Evolutionary conservation across 805 yeast species (phyloP).

Genomic region (Saccharomycopsis malanga): DNA sequence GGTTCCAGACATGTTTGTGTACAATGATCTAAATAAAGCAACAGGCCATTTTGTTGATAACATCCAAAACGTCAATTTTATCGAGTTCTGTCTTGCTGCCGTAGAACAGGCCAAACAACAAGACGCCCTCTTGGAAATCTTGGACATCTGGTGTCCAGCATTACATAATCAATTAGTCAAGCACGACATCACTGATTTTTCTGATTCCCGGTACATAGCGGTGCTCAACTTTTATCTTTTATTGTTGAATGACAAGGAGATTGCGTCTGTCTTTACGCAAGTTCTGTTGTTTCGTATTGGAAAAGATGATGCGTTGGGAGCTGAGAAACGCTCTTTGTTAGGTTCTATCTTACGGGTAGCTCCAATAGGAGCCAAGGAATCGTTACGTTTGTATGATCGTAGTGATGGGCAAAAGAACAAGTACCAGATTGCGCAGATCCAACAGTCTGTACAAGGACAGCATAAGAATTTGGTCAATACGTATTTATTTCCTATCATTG

Average conservation of each 20-base stretch:
- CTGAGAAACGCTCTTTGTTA: slow-evolving; percentile 56
- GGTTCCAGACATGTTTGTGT: slow-evolving; percentile 45
- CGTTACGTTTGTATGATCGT: slow-evolving; percentile 37
- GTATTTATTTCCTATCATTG: slow-evolving; percentile 54
- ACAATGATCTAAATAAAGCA: slow-evolving; percentile 22
- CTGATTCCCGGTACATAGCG: slow-evolving; percentile 45
- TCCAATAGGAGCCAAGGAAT: slow-evolving; percentile 52
- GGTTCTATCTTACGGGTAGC: slow-evolving; percentile 76
- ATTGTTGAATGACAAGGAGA: slow-evolving; percentile 50
- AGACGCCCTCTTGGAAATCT: slow-evolving; percentile 39
- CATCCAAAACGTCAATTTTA: slow-evolving; percentile 26
- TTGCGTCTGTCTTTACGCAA: slow-evolving; percentile 53
- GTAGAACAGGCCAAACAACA: slow-evolving; percentile 56
- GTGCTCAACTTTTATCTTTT: slow-evolving; percentile 50
- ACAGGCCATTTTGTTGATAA: slow-evolving; percentile 24
- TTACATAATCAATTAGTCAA: slow-evolving; percentile 32
- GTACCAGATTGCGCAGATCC: slow-evolving; percentile 41
- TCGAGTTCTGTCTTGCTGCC: slow-evolving; percentile 50
- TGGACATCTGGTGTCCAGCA: slow-evolving; percentile 25
- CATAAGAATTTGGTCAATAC: slow-evolving; percentile 52
- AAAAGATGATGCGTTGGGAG: slow-evolving; percentile 34
- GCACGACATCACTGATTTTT: slow-evolving; percentile 35
- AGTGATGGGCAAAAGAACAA: slow-evolving; percentile 29
- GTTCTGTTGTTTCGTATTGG: slow-evolving; percentile 25
- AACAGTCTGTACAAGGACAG: slow-evolving; percentile 58